These are phyloP conservation scores for Colletotrichum sp. DNA, from an alignment of 2,329 filamentous ascomycete species.

Conservation along the genomic window DNA sequence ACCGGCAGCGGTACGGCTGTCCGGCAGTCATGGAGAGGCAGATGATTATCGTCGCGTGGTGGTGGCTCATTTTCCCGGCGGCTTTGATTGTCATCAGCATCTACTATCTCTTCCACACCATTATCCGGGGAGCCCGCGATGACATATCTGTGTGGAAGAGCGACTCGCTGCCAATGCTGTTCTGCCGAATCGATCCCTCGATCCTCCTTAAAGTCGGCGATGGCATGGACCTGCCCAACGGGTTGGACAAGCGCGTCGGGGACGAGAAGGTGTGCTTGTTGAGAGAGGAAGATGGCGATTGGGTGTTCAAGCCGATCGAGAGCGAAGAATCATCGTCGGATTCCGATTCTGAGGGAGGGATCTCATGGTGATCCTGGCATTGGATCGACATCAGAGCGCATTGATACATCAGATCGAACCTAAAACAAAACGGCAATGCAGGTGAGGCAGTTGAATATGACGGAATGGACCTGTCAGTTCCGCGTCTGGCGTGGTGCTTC, in stretches of 20 bases:
- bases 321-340: constrained; percentile 15
- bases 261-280: constrained; percentile 37
- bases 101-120: constrained; percentile 38
- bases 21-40: constrained; percentile 32
- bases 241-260: constrained; percentile 36
- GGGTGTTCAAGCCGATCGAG: constrained; percentile 37
- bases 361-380: not conserved
- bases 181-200: constrained; percentile 37
- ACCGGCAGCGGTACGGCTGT: constrained; percentile 30
- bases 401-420: not conserved
- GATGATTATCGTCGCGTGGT: constrained; percentile 38
- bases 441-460: not conserved
- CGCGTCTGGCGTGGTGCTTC: not conserved
- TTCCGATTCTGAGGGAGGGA: constrained; percentile 1
- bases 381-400: not conserved
- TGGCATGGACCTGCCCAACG: constrained; percentile 40
- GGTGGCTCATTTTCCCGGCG: constrained; percentile 40
- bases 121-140: constrained; percentile 38
- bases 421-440: not conserved
- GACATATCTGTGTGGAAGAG: constrained; percentile 42
- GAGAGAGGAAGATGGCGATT: constrained; percentile 36
- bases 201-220: constrained; percentile 34
- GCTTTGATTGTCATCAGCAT: constrained; percentile 37
- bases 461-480: not conserved
- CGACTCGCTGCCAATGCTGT: constrained; percentile 43